Evolutionary conservation across 495 filamentous ascomycete genomes (phyloP), one percentile per base, ranked within the genome.

Genomic region (Trichodelitschia bisporula): DNA sequence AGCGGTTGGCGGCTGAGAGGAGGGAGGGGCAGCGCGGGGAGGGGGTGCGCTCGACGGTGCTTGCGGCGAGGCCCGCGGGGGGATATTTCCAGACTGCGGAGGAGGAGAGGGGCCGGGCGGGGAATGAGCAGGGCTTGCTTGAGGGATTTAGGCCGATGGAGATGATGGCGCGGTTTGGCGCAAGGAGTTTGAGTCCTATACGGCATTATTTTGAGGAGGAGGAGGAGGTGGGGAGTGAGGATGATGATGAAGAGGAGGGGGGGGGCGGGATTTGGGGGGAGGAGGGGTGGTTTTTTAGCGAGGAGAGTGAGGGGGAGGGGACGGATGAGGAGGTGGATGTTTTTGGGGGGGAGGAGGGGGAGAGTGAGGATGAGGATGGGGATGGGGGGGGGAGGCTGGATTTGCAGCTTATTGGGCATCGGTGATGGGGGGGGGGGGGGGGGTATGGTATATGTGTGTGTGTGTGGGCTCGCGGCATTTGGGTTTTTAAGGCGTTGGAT

Each of bases 321-420:
- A 39, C 34, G 2, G 40, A 41, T 2, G 35, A 40, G 26, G 29
- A 33, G 6, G 41, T 37, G 15, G 46, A 48, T 9, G 38, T 38
- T 20, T 42, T 40, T 24, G 42, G 43, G 15, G 40, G 40, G 15
- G 44, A 45, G 2, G 43, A 42, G 13, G 38, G 37, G 8, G 32
- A 20, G 4, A 40, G 43, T 18, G 43, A 39, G 8, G 42, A 43
- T 3, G 39, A 41, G 5, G 41, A 41, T 15, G 44, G 29, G 19
- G 43, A 43, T 20, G 41, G 36, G 6, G 44, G 40, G 10, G 34
- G 34, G 14, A 37, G 35, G 10, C 38, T 43, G 16, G 36, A 34
- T n/a, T 32, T 44, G 30, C 44, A 45, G 17, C 35, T 44, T 5
- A 34, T 37, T 12, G 36, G 44, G 19, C 38, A 47, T 33, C 32